Conservation (phyloP, 139 green algal genomes). For the Micromonas pusilla region DNA sequence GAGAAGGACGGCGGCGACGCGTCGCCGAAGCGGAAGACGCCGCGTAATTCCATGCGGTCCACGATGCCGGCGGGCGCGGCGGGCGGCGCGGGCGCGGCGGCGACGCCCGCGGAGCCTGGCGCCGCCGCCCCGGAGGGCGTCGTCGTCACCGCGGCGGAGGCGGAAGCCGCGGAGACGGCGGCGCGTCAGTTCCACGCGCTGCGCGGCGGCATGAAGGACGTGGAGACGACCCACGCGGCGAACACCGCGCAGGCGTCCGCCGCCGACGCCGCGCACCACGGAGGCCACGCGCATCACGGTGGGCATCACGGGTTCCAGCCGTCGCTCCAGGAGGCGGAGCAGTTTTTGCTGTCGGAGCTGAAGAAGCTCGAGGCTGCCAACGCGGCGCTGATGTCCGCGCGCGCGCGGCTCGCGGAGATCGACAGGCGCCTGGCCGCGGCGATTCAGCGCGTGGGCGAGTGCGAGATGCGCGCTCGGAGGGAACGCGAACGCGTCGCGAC, state of each 20-base stretch:
- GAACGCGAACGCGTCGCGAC: neutral
- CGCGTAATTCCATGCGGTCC: too few relatives aligned
- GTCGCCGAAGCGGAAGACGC: neutral
- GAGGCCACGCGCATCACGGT: neutral
- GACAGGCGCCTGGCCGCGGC: neutral
- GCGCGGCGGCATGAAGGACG: too few relatives aligned
- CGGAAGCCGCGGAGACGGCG: neutral
- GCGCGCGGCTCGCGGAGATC: neutral
- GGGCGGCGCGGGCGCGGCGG: too few relatives aligned
- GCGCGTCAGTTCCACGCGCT: neutral
- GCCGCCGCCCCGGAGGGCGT: too few relatives aligned
- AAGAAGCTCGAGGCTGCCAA: conserved; percentile 20
- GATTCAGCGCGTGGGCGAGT: neutral
- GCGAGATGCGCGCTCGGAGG: too few relatives aligned
- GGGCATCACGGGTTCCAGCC: neutral
- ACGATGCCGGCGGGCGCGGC: too few relatives aligned
- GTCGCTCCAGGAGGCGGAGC: conserved; percentile 7
- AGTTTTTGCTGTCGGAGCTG: conserved; percentile 9
- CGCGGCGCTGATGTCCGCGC: neutral
- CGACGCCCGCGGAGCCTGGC: too few relatives aligned
- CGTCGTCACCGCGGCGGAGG: too few relatives aligned
- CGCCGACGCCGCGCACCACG: neutral
- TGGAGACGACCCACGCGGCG: neutral
- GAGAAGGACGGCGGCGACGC: neutral
- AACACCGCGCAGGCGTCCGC: neutral